Base-by-base conservation (phyloP, 352 stramenopile genomes). In the Globisporangium nagaii region DNA sequence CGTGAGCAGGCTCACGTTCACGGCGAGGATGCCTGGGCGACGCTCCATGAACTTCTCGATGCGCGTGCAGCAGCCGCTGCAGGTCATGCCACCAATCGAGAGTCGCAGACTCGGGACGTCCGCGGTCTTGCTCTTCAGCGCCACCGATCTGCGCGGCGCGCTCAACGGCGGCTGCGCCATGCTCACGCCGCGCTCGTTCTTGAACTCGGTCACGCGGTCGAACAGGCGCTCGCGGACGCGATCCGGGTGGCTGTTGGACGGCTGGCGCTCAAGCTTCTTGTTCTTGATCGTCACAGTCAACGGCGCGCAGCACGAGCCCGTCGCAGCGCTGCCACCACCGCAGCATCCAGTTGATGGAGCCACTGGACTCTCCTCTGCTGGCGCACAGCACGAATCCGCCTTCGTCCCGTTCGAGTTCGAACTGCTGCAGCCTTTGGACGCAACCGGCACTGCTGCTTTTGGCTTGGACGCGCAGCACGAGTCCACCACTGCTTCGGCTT, bases 21-120 rank as follows among this genome's bases (percentile, higher is more conserved):
- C 80, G 32, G 70, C 46, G 4, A 71, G 47, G 31, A 96, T 62
- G 34, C 84, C 84, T 12, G 61, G 65, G 27, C 88, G 71, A 0
- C 58, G 63, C 34, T 11, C 54, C 57, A 95, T 70, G 37, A 85
- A 89, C 43, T 60, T 69, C 53, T 94, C 83, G 53, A 96, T 89
- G 35, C 87, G 86, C n/a, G 72, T 85, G 47, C 86, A 90, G 67
- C 86, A 96, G 35, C 83, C 79, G 8, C 76, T 90, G 68, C 86
- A 95, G 13, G 84, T 95, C 86, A 96, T 96, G 13, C 87, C 85
- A 39, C 66, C 68, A 35, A 90, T 90, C 58, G 70, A 70, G 10
- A 90, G 63, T 7, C 75, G 71, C 45, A 86, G 61, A 4, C 69
- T 71, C 31, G 24, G 24, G 0, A 24, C 19, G n/a, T 45, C 43